Base-by-base conservation (phyloP, 495 filamentous ascomycete species). In the Chaetomium fimeti region DNA sequence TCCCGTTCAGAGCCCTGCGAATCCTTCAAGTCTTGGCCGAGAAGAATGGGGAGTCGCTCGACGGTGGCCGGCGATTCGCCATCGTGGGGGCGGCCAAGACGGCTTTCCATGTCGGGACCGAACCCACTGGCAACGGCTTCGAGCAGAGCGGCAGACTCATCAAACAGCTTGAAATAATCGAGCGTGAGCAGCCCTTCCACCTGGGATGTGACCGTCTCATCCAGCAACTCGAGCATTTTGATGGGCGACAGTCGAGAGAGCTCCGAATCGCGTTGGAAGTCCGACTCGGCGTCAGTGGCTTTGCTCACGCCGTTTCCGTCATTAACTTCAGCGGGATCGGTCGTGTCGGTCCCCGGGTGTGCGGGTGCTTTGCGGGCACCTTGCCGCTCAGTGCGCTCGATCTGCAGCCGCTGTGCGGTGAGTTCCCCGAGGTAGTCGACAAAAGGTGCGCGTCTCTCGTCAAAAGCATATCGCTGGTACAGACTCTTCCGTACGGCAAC, bases 141-240 rank as follows among this genome's bases (percentile, higher is more conserved):
- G 5, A 68, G 49, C 36, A 69, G 45, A 16, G 49, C 47, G 13
- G 60, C 18, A 3, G 68, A 58, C 16, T 69, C 57, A 25, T 69
- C 52, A 49, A 62, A 66, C 48, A 73, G 60, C 27, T 36, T 7
- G 22, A 73, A 66, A 22, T 66, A 71, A 55, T 73, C 61, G 18
- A 73, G 64, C 6, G 61, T 64, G 25, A 73, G 64, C n/a, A 71
- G 42, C 16, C 65, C 69, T 12, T 69, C 66, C 7, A 73, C 11
- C n/a, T 70, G 64, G 2, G 66, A 63, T n/a, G 62, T 64, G 42
- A 68, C 62, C 2, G 64, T 63, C 16, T 68, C 61, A 54, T 69
- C 71, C 9, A 73, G 45, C 22, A 69, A 51, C 52, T 69, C 59
- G 16, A 73, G 43, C 51, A 69, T 68, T 25, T 71, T 59, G 32